These are phyloP conservation scores for Domatiomyces globalis DNA, from an alignment of 2,329 filamentous ascomycete species.

Conservation along the genomic window DNA sequence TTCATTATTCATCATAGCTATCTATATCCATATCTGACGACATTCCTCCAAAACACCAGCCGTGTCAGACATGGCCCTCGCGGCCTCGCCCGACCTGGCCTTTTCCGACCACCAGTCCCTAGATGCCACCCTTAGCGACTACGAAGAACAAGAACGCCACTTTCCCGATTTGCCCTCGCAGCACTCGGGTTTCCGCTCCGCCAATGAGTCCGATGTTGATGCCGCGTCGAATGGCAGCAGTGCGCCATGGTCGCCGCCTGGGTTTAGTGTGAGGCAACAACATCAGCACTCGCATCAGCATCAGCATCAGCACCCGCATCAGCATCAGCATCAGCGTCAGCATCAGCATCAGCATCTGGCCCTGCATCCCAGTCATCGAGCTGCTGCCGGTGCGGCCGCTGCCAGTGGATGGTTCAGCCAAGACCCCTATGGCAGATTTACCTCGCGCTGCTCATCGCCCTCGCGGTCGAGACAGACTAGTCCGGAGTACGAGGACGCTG, in stretches of 20 bases:
- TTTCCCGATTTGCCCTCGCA: conserved; percentile 43
- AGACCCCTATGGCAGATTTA: conserved; percentile 34
- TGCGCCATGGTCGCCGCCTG: conserved; percentile 50
- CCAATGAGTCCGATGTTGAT: conserved; percentile 33
- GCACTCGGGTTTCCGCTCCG: conserved; percentile 50
- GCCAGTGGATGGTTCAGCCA: conserved; percentile 40
- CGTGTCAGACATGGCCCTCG: conserved; percentile 27
- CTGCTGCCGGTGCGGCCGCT: conserved; percentile 27
- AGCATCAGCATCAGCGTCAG: not conserved
- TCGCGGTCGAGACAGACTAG: conserved; percentile 43
- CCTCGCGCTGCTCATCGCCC: conserved; percentile 32
- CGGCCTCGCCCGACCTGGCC: conserved; percentile 31
- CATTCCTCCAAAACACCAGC: not conserved
- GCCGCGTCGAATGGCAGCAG: conserved; percentile 28
- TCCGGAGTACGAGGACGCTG: conserved; percentile 46
- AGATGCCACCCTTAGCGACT: conserved; percentile 48
- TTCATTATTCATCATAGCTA: conserved; percentile 1
- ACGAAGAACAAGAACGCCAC: conserved; percentile 41
- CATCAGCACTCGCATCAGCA: not conserved
- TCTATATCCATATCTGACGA: conserved; percentile 1
- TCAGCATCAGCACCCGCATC: not conserved
- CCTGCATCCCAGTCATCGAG: conserved; percentile 13
- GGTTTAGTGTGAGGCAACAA: conserved; percentile 29
- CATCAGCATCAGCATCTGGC: not conserved
- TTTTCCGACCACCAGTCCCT: conserved; percentile 47